Evolutionary conservation across 257 asterid genomes (phyloP), one percentile per base, ranked within the genome.

Genomic region (Salvia hispanica): DNA sequence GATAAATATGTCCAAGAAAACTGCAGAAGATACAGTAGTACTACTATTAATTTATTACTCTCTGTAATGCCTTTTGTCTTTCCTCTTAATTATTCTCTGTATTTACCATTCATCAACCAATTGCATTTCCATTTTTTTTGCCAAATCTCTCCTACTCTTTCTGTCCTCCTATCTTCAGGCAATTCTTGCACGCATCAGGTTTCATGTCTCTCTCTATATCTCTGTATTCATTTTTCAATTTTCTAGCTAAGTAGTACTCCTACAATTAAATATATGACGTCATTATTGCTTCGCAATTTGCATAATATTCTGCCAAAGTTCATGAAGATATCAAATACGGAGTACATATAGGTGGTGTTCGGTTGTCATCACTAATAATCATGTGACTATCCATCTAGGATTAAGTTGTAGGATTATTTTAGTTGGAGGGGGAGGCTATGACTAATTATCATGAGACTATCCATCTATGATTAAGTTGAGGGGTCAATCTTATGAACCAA

Each of bases 1-100:
- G 48, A 58, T 50, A 67, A 68, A 66, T 69, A 12, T 62, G 73
- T 76, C 80, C 77, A 71, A 76, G 43, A 33, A 25, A 16, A 5
- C 44, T 14, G 56, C 63, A 69, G 28, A 31, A 7, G 18, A 31
- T 7, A 34, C 34, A 34, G 14, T 31, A 48, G 42, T 50, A 18
- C 21, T 18, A 0, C 21, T 18, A 15, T 47, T 46, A 5, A 28
- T 62, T 66, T 36, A 58, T 70, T 60, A 59, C 7, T 40, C 39
- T 1, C 39, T 34, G 55, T 37, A 50, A 74, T 59, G 15, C 62
- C 36, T 62, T 70, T 62, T 61, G 70, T 55, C 74, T 67, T 21
- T 9, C 40, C 46, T 33, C 62, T 40, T 47, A 46, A 58, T 45
- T 54, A 7, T 16, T 2, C 65, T 58, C 74, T 58, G 74, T 67